Conservation (phyloP, 2,329 filamentous ascomycete species). For the Mollisia scopiformis region DNA sequence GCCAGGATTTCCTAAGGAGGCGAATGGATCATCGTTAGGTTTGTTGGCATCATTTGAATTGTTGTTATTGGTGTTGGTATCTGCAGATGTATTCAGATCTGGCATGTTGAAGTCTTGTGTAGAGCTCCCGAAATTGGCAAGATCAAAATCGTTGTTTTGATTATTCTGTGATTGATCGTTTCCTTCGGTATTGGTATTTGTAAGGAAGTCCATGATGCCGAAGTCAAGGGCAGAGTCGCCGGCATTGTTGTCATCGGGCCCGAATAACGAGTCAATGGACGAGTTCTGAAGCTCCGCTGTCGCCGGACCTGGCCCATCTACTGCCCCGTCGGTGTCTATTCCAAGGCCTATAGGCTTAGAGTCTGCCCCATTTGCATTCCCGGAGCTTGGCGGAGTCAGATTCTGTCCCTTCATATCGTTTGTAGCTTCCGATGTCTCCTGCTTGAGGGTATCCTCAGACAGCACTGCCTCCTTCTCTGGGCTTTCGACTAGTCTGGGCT, state of each 20-base stretch:
- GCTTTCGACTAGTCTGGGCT: slow-evolving; percentile 14
- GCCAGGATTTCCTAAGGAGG: slow-evolving; percentile 14
- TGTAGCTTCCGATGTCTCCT: not conserved
- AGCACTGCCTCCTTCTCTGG: slow-evolving; percentile 14
- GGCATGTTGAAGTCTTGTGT: slow-evolving; percentile 45
- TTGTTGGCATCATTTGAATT: slow-evolving; percentile 15
- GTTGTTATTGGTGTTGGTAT: slow-evolving; percentile 19
- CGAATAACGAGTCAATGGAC: slow-evolving; percentile 34
- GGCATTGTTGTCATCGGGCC: slow-evolving; percentile 21
- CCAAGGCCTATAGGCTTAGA: slow-evolving; percentile 28
- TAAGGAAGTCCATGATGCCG: slow-evolving; percentile 33
- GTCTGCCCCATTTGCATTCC: slow-evolving; percentile 14
- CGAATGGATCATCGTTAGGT: slow-evolving; percentile 29
- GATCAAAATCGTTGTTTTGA: slow-evolving; percentile 33
- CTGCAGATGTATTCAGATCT: slow-evolving; percentile 28
- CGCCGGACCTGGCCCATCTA: slow-evolving; percentile 14
- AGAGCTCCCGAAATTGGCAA: slow-evolving; percentile 34
- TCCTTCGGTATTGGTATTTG: slow-evolving; percentile 16
- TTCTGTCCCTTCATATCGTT: slow-evolving; percentile 15
- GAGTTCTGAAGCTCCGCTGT: slow-evolving; percentile 28
- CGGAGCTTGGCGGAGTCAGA: slow-evolving; percentile 27
- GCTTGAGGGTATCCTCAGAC: slow-evolving; percentile 20
- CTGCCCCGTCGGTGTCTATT: slow-evolving; percentile 27
- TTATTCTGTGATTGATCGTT: slow-evolving; percentile 26
- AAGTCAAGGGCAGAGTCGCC: slow-evolving; percentile 28